Conservation (phyloP, 441 rosid species). For the Gossypium davidsonii region DNA sequence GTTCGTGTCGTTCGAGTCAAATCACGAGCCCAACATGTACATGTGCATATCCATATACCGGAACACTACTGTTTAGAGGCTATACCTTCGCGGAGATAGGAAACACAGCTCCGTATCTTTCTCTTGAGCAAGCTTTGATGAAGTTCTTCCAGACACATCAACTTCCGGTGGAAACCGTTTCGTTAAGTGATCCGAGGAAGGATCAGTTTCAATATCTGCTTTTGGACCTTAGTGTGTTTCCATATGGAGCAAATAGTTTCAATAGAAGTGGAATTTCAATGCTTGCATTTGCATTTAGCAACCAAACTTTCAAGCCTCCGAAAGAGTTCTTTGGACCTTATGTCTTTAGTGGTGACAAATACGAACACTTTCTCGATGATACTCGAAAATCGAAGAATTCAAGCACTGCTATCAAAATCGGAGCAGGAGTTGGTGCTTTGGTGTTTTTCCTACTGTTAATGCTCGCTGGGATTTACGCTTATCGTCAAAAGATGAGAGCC, state of each 20-base stretch:
- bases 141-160: constrained; percentile 11
- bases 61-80: constrained; percentile 49
- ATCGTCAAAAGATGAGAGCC: constrained; percentile 59
- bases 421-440: constrained; percentile 44
- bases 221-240: constrained; percentile 48
- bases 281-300: constrained; percentile 41
- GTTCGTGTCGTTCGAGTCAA: constrained; percentile 26
- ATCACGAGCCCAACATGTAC: constrained; percentile 44
- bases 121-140: constrained; percentile 26
- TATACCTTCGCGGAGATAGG: constrained; percentile 46
- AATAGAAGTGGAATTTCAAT: constrained; percentile 18
- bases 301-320: constrained; percentile 58
- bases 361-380: constrained; percentile 18
- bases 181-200: constrained; percentile 43
- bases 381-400: constrained; percentile 19
- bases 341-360: constrained; percentile 25
- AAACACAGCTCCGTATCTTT: constrained; percentile 24
- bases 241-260: constrained; percentile 31
- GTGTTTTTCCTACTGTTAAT: constrained; percentile 41
- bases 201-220: constrained; percentile 27
- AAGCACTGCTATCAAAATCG: constrained; percentile 40
- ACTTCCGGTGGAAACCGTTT: constrained; percentile 57
- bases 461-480: constrained; percentile 55
- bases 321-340: constrained; percentile 42
- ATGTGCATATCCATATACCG: constrained; percentile 50